These are phyloP conservation scores for Antitrichia curtipendula DNA, from an alignment of 225 moss, liverwort and hornwort species.

Conservation along the genomic window DNA sequence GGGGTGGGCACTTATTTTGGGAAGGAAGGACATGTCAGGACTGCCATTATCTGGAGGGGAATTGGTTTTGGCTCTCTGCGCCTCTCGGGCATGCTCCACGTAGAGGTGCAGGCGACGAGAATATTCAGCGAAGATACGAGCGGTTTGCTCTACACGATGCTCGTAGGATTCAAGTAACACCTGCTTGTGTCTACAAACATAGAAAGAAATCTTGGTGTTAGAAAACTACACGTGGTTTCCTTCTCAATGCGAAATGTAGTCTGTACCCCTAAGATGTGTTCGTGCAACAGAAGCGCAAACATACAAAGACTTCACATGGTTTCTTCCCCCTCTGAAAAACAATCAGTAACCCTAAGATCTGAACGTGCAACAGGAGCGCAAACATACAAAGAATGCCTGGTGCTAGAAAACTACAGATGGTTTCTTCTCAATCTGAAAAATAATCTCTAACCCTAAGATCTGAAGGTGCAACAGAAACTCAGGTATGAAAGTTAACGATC, in stretches of 20 bases:
- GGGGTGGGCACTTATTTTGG: conserved; percentile 23
- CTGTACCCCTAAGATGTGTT: neutral
- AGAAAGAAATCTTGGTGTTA: neutral
- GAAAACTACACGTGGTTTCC: neutral
- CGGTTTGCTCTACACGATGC: conserved; percentile 69
- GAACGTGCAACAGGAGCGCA: neutral
- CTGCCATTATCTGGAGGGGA: conserved; percentile 20
- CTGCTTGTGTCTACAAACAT: conserved; percentile 69
- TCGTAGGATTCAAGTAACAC: conserved; percentile 87
- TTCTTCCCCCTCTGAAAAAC: neutral
- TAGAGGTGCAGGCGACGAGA: conserved; percentile 70
- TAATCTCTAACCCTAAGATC: neutral
- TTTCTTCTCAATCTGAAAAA: neutral
- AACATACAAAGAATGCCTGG: neutral
- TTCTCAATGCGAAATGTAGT: neutral
- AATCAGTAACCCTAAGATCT: neutral
- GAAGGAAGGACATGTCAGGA: conserved; percentile 17
- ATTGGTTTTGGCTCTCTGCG: conserved; percentile 58
- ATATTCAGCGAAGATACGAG: conserved; percentile 66
- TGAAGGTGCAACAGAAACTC: neutral
- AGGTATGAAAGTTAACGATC: neutral
- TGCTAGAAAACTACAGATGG: neutral
- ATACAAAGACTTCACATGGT: neutral
- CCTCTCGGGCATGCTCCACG: conserved; percentile 87
- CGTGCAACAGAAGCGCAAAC: neutral